Percentiles rank a stretch among this genome's conserved stretches.
Conservation (phyloP, 73 alveolate genomes). For the Stentor roeselii region DNA sequence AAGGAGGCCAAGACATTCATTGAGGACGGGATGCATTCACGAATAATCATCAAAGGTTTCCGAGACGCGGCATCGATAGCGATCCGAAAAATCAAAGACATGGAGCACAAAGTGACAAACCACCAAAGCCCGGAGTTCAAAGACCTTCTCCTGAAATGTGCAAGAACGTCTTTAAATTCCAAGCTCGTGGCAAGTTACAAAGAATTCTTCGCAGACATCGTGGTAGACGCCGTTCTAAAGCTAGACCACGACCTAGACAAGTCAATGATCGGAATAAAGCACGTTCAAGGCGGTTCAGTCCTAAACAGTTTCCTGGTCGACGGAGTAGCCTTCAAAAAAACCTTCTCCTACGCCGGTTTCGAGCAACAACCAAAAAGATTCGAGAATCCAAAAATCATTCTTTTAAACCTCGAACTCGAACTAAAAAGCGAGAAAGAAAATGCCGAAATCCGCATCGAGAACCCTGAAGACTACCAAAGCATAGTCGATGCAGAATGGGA, state of each 20-base stretch:
- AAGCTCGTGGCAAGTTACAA: constrained; percentile 87
- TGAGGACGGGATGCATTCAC: constrained; percentile 94
- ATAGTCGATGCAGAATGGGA: constrained; percentile 99
- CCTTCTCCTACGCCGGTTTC: constrained; percentile 95
- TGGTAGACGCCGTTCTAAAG: constrained; percentile 89
- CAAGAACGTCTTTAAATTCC: constrained; percentile 82
- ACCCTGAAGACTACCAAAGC: constrained; percentile 89
- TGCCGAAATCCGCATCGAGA: constrained; percentile 92
- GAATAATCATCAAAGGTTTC: constrained; percentile 85
- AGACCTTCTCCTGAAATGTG: constrained; percentile 82
- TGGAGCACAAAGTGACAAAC: constrained; percentile 63
- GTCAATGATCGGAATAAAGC: constrained; percentile 79
- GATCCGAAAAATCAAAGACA: constrained; percentile 64
- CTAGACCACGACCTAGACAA: constrained; percentile 80
- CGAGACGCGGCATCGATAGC: constrained; percentile 74
- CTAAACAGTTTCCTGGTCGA: constrained; percentile 82
- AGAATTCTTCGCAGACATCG: constrained; percentile 94
- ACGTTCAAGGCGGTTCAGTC: constrained; percentile 90
- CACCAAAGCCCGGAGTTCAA: constrained; percentile 33
- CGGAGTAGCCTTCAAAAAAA: constrained; percentile 98
- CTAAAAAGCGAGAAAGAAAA: constrained; percentile 94
- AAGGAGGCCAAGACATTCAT: constrained; percentile 88
- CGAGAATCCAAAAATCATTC: constrained; percentile 83
- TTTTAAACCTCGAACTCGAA: constrained; percentile 91
- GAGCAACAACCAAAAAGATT: constrained; percentile 96